Evolutionary conservation across 2,329 filamentous ascomycete genomes (phyloP).

Genomic region (Exophiala aquamarina): DNA sequence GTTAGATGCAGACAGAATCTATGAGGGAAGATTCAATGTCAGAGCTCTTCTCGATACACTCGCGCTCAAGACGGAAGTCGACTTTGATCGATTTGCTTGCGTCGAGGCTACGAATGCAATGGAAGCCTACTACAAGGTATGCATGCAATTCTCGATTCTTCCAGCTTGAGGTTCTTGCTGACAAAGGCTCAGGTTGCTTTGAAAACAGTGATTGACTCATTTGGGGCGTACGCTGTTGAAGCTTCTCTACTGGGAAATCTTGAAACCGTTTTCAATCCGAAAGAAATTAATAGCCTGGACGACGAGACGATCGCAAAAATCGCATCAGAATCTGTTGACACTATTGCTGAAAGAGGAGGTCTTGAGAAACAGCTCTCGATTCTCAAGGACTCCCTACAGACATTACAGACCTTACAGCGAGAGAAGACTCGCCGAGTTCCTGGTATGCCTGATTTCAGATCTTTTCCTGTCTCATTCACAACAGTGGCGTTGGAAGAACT

Average conservation of each 20-base stretch:
- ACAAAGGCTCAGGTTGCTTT: conserved; percentile 40
- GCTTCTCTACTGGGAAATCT: conserved; percentile 47
- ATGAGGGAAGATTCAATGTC: conserved; percentile 6
- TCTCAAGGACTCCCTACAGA: conserved; percentile 31
- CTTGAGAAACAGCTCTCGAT: conserved; percentile 29
- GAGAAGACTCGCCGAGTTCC: too few relatives aligned
- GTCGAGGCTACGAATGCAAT: conserved; percentile 42
- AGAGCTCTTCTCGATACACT: conserved; percentile 11
- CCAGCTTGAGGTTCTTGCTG: neutral
- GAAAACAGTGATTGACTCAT: conserved; percentile 48
- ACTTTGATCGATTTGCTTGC: conserved; percentile 41
- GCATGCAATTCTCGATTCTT: neutral
- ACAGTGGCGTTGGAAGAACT: too few relatives aligned
- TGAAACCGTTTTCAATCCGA: conserved; percentile 42
- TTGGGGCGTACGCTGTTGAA: conserved; percentile 51
- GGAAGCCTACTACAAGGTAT: conserved; percentile 49
- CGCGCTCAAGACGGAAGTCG: conserved; percentile 26
- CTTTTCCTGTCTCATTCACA: too few relatives aligned
- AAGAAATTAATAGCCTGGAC: conserved; percentile 36
- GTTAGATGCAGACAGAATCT: neutral
- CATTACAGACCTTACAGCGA: too few relatives aligned
- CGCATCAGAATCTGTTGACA: conserved; percentile 34
- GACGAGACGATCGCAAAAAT: conserved; percentile 35
- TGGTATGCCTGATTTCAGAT: too few relatives aligned
- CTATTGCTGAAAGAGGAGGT: conserved; percentile 8